Base-by-base conservation (phyloP, 108 stramenopile species). In the Fistulifera pelliculosa region DNA sequence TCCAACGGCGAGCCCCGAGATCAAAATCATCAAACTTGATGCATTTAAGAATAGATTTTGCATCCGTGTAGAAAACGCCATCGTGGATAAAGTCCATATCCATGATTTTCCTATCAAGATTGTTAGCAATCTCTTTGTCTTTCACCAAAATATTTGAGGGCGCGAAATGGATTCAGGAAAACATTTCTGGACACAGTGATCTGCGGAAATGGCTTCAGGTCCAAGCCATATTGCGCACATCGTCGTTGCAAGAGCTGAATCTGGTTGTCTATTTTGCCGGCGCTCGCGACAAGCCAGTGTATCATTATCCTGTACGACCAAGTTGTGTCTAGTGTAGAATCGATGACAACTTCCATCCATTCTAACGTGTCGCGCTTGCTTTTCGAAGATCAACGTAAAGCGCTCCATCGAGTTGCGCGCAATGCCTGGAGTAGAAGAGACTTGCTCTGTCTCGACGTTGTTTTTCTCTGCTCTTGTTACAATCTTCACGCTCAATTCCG, bases 261-360 rank as follows among this genome's bases (percentile, higher is more conserved):
- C 60, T 94, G 87, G 18, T 80, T 63, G 41, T 94, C 88, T 49
- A 94, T 77, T 54, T 89, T 87, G 13, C 68, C 68, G 7, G 84
- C 67, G 27, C 77, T 80, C 24, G 84, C 85, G n/a, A 90, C 92
- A 25, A 94, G 77, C 92, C 92, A 94, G 41, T 88, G 83, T 41
- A 90, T 81, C 35, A 80, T 81, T 8, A 94, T 81, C 40, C 87
- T 66, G 58, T 81, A 94, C 14, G 86, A 79, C 15, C 83, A 65
- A 10, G 64, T 31, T 22, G 92, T 84, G 58, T 81, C 73, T 54
- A 87, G 90, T 6, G 69, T 76, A 22, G 78, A 60, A 41, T 80
- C 80, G 17, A 75, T 59, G 8, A 80, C 72, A 41, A 94, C 54
- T 56, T 89, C 84, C 51, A 86, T 70, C 87, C 87, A 94, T 56